phyloP scores from a whole-genome alignment of 306 rosid genomes.

The Medicago lupulina region DNA sequence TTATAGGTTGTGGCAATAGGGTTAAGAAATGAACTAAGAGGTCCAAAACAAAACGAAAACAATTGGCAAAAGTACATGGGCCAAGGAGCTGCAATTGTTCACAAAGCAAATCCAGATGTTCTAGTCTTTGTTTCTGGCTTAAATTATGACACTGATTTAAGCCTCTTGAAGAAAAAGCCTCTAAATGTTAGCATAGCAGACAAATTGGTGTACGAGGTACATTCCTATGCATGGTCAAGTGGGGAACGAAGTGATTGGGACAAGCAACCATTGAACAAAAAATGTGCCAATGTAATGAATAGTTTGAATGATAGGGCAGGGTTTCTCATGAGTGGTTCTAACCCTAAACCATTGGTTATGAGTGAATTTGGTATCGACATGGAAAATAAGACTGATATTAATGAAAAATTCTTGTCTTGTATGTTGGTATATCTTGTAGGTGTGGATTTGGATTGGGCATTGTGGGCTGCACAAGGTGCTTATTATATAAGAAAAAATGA shows the following conservation, averaged over 20 bases:
- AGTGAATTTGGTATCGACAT: slow-evolving; percentile 50
- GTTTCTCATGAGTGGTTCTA: slow-evolving; percentile 36
- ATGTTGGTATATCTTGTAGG: slow-evolving; percentile 38
- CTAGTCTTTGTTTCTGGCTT: slow-evolving; percentile 45
- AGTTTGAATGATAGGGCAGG: slow-evolving; percentile 36
- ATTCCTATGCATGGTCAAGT: slow-evolving; percentile 47
- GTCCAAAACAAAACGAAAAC: slow-evolving; percentile 13
- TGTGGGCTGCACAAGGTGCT: slow-evolving; percentile 54
- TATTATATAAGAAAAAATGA: slow-evolving; percentile 38
- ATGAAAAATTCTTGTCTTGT: slow-evolving; percentile 44
- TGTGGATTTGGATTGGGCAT: slow-evolving; percentile 51
- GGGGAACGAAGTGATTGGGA: neutral
- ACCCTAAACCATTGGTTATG: slow-evolving; percentile 35
- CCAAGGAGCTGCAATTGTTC: slow-evolving; percentile 40
- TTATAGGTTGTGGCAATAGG: slow-evolving; percentile 49
- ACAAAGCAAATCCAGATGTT: slow-evolving; percentile 38
- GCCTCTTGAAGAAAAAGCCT: slow-evolving; percentile 36
- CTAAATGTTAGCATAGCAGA: neutral
- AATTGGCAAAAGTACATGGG: slow-evolving; percentile 42
- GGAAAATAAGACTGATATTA: neutral
- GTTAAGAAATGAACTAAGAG: slow-evolving; percentile 51
- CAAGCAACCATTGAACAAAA: slow-evolving; percentile 34
- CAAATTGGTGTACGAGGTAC: slow-evolving; percentile 50
- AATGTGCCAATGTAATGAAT: slow-evolving; percentile 35
- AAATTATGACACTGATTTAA: slow-evolving; percentile 45